Conservation (phyloP, 768 basidiomycete genomes). For the Pilatotrama ljubarskyi region DNA sequence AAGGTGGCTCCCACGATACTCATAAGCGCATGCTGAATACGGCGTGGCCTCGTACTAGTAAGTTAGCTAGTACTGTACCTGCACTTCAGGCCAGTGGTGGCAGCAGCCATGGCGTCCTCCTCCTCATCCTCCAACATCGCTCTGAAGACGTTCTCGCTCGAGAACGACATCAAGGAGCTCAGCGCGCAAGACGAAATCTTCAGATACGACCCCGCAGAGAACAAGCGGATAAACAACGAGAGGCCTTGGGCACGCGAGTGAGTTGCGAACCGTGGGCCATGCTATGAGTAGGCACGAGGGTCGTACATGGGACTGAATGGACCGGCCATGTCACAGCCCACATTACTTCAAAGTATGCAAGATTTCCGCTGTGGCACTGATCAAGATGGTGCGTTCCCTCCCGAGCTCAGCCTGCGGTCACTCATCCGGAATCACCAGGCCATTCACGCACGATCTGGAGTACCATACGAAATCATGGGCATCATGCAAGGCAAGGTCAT, state of each 20-base stretch:
- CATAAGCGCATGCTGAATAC: slow-evolving; percentile 13
- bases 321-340: slow-evolving; percentile 45
- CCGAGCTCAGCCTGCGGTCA: background rate
- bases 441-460: slow-evolving; percentile 96
- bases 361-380: slow-evolving; percentile 92
- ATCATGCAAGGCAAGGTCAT: slow-evolving; percentile 97
- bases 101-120: slow-evolving; percentile 28
- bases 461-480: slow-evolving; percentile 99
- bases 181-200: slow-evolving; percentile 81
- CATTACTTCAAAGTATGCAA: slow-evolving; percentile 88
- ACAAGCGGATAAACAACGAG: slow-evolving; percentile 64
- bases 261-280: slow-evolving; percentile 29
- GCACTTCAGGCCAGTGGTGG: slow-evolving; percentile 5
- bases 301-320: background rate
- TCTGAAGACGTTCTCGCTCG: slow-evolving; percentile 69
- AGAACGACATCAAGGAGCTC: slow-evolving; percentile 69
- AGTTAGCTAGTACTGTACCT: no score
- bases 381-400: slow-evolving; percentile 75
- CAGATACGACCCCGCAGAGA: slow-evolving; percentile 67
- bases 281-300: background rate
- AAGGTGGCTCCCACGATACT: slow-evolving; percentile 10
- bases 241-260: slow-evolving; percentile 89
- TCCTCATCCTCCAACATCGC: slow-evolving; percentile 52
- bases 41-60: background rate
- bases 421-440: slow-evolving; percentile 52